Evolutionary conservation across 495 filamentous ascomycete species (phyloP).

Genomic region (Aspergillus bridgeri): DNA sequence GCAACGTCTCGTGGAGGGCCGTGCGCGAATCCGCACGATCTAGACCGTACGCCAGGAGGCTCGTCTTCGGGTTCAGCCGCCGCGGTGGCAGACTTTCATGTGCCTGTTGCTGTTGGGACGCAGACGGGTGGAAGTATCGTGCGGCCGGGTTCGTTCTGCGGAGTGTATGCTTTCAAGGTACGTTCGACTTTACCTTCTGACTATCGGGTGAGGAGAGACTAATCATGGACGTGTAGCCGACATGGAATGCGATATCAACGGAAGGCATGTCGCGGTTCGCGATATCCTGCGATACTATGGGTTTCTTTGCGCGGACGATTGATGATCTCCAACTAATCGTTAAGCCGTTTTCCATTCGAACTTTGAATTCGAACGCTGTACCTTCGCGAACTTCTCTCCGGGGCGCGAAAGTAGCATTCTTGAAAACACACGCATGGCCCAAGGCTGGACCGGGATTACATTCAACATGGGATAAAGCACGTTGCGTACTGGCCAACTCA

Average conservation of each 20-base stretch:
- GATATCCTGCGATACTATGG: constrained; percentile 50
- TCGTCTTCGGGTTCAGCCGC: constrained; percentile 16
- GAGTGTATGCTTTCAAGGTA: constrained; percentile 50
- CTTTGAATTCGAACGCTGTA: background rate
- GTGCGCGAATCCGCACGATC: constrained; percentile 9
- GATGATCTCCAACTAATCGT: constrained; percentile 48
- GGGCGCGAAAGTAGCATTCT: background rate
- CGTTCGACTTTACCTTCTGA: background rate
- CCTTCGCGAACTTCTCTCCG: background rate
- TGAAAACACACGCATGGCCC: background rate
- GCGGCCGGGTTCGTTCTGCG: constrained; percentile 53
- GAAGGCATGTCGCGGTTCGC: constrained; percentile 50
- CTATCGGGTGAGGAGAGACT: background rate
- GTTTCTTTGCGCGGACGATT: constrained; percentile 46
- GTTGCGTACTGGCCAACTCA: background rate
- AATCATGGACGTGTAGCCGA: constrained; percentile 28
- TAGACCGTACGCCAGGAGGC: constrained; percentile 11
- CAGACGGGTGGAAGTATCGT: constrained; percentile 34
- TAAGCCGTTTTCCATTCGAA: background rate
- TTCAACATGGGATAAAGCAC: background rate
- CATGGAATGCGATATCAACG: constrained; percentile 51
- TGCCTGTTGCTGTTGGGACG: constrained; percentile 13
- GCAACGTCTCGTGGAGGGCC: constrained; percentile 1
- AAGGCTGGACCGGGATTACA: background rate
- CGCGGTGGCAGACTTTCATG: constrained; percentile 15